A percentile compares a stretch with the other conserved stretches of the same genome.
Evolutionary conservation across 2,329 filamentous ascomycete species (phyloP).

Genomic region (Westerdykella sp.): DNA sequence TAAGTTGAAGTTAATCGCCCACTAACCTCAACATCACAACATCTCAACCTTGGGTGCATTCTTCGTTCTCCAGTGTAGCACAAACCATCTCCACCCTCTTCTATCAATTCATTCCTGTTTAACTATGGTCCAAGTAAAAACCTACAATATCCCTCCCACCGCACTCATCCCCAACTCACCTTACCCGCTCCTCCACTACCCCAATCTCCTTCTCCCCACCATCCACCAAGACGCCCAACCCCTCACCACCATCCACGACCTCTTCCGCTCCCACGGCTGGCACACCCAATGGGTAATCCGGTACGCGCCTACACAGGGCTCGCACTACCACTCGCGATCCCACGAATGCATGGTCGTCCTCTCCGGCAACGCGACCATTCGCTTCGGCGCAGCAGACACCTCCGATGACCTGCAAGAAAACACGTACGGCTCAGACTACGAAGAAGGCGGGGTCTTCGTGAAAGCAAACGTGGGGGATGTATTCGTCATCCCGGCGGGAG

Average conservation of each 20-base stretch:
- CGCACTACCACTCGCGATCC: conserved; percentile 52
- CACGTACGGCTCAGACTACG: conserved; percentile 37
- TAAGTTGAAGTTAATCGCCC: too few species aligned
- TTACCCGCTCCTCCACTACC: conserved; percentile 50
- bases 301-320: conserved; percentile 50
- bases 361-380: conserved; percentile 48
- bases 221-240: conserved; percentile 15
- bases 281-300: conserved; percentile 52
- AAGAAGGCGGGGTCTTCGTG: conserved; percentile 47
- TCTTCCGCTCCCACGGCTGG: conserved; percentile 48
- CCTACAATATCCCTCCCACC: conserved; percentile 21
- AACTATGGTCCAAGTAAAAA: conserved; percentile 12
- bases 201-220: conserved; percentile 33
- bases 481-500: conserved; percentile 53
- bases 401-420: conserved; percentile 26
- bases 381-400: conserved; percentile 51
- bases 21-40: too few species aligned
- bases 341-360: conserved; percentile 56
- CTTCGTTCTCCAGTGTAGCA: too few species aligned
- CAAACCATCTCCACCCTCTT: too few species aligned
- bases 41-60: too few species aligned
- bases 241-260: conserved; percentile 36
- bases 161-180: conserved; percentile 38
- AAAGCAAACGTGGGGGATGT: conserved; percentile 50
- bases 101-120: too few species aligned